Evolutionary conservation across 1,284 basidiomycete species (phyloP), one percentile per base, ranked within the genome.

Genomic region (Tremellales sp.): DNA sequence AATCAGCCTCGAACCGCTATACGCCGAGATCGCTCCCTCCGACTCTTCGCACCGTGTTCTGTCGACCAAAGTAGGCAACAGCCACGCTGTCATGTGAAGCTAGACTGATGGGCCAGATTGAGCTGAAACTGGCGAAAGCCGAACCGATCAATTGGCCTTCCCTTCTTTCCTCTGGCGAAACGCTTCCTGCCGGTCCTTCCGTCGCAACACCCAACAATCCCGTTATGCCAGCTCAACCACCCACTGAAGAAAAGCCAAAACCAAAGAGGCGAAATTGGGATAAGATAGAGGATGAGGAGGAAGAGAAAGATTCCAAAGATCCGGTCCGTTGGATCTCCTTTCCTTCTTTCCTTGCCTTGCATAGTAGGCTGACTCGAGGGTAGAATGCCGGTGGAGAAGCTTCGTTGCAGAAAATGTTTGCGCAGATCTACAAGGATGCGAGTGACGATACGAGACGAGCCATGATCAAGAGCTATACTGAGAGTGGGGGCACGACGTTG

Each of bases 391-490:
- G 74, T 10, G 75, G 73, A 8, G 69, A 73, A 25, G 63, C 62
- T 5, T 62, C 59, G 12, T 49, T 73, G 4, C 64, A 71, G 45
- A 64, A 71, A 45, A 66, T 78, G 40, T 78, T 78, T 56, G 65
- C 74, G 24, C 62, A 68, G 75, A 81, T 97, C 52, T 97, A 87
- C 64, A 78, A 79, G 3, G 85, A 86, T 65, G 87, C 89, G 11
- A 89, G 94, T 65, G 87, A 89, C 0, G 87, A 96, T 64, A 89
- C 89, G 3, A 82, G 79, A 62, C 81, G 84, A 35, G 93, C 92
- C 0, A 97, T 97, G 90, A 84, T 96, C 83, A 97, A 97, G 80
- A 91, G 88, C 68, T 96, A 88, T 69, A 80, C 81, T 51, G 90
- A 94, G 76, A 89, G 86, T 58, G 89, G 89, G 6, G 90, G 92